Evolutionary conservation across 176 grass and related monocot genomes (phyloP).

Genomic region (Lolium rigidum): DNA sequence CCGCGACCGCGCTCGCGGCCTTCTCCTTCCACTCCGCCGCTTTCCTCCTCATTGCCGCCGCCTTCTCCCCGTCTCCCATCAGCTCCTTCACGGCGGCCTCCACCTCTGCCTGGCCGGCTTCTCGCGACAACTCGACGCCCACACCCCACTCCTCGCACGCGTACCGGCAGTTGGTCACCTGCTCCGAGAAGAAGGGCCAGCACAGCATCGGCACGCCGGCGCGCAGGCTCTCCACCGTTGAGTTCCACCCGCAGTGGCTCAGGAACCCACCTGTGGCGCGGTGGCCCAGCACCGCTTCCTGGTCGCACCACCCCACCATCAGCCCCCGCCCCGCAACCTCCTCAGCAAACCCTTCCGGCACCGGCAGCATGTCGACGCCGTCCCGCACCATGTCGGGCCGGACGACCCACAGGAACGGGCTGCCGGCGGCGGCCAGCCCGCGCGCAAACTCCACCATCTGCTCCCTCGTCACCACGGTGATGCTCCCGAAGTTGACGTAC

Average conservation of each 20-base stretch:
- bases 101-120: constrained; percentile 3
- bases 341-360: constrained; percentile 5
- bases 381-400: constrained; percentile 65
- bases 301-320: constrained; percentile 30
- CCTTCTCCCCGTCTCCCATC: constrained; percentile 8
- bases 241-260: constrained; percentile 91
- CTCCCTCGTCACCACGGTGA: constrained; percentile 53
- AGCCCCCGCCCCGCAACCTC: neutral
- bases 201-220: constrained; percentile 22
- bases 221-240: constrained; percentile 54
- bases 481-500: constrained; percentile 70
- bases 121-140: constrained; percentile 7
- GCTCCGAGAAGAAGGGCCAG: constrained; percentile 25
- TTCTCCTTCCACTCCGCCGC: neutral
- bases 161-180: constrained; percentile 31
- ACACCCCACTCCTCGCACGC: constrained; percentile 19
- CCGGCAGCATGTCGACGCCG: neutral
- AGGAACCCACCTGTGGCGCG: constrained; percentile 67
- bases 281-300: constrained; percentile 20
- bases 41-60: neutral
- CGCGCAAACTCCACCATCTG: constrained; percentile 71
- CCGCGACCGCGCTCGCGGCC: neutral
- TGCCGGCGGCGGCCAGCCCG: constrained; percentile 55
- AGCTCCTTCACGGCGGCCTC: constrained; percentile 12
- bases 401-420: constrained; percentile 73